Evolutionary conservation across 129 eudicot species (phyloP).

Genomic region (Helichrysum umbraculigerum): DNA sequence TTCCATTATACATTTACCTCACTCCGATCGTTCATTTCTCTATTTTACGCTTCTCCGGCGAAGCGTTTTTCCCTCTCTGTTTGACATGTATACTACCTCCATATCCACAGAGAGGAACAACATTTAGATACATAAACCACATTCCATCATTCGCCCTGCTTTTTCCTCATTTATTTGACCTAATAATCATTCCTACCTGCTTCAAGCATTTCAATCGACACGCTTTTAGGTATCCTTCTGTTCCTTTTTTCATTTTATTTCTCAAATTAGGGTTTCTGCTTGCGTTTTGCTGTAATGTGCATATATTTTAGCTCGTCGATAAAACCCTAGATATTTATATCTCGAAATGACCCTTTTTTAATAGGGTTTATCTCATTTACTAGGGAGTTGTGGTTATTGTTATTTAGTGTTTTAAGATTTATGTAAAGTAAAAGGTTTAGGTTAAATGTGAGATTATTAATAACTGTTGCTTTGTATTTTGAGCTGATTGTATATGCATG

Average conservation of each 20-base stretch:
- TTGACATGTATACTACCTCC: background rate
- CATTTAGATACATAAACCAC: background rate
- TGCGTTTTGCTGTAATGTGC: background rate
- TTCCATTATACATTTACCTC: background rate
- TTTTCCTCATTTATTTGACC: constrained; percentile 15
- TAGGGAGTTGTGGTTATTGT: background rate
- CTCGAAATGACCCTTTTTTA: constrained; percentile 12
- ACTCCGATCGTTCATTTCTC: constrained; percentile 1
- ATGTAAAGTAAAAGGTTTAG: background rate
- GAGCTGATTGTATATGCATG: constrained; percentile 24
- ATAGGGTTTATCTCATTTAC: constrained; percentile 24
- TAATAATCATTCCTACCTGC: constrained; percentile 14
- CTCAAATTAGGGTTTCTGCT: constrained; percentile 6
- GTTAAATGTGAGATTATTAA: constrained; percentile 3
- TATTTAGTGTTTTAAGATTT: too few species aligned
- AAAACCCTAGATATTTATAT: constrained; percentile 26
- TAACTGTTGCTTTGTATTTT: constrained; percentile 7
- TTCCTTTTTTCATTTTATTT: background rate
- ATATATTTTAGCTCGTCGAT: background rate
- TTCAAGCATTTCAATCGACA: constrained; percentile 19
- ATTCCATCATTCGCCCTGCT: background rate
- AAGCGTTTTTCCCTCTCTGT: background rate
- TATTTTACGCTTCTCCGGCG: background rate
- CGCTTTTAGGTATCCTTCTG: constrained; percentile 17
- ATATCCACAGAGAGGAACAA: background rate